A percentile compares a stretch with the other conserved stretches of the same genome.
phyloP scores from a whole-genome alignment of 1,284 basidiomycete genomes.

The Spongispora temasekensis region DNA sequence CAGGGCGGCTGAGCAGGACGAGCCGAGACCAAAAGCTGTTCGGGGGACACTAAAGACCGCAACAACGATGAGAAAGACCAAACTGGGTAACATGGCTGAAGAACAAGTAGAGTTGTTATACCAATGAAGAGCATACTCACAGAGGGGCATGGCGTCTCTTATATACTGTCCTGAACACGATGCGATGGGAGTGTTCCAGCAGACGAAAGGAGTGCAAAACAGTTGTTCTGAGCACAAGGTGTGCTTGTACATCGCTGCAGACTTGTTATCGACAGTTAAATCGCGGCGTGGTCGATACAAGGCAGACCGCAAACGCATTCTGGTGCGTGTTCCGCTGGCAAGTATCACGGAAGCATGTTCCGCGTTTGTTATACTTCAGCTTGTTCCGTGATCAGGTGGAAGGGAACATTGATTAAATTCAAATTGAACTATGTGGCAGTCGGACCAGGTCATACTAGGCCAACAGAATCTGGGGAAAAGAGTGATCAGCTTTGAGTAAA shows the following conservation, averaged over 20 bases:
- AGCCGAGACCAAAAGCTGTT: conserved; percentile 21
- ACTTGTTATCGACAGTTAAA: background rate
- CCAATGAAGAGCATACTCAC: background rate
- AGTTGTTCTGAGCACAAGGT: conserved; percentile 4
- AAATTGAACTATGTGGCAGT: conserved; percentile 10
- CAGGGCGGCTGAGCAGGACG: conserved; percentile 22
- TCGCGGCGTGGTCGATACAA: conserved; percentile 3
- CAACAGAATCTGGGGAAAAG: background rate
- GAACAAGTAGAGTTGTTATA: background rate
- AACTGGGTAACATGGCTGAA: conserved; percentile 12
- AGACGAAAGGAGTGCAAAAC: conserved; percentile 1
- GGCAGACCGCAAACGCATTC: conserved; percentile 4
- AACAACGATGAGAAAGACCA: conserved; percentile 11
- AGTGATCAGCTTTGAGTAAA: conserved; percentile 1
- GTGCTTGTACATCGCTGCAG: background rate
- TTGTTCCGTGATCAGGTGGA: conserved; percentile 1
- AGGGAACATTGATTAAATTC: conserved; percentile 1
- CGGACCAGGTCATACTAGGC: background rate
- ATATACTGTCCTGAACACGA: conserved; percentile 13
- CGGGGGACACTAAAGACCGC: conserved; percentile 9
- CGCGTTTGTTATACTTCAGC: background rate
- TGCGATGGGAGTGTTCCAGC: background rate
- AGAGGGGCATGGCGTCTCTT: conserved; percentile 3
- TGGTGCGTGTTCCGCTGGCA: conserved; percentile 1
- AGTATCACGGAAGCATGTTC: conserved; percentile 1